Percentiles rank a stretch among this genome's conserved stretches.
Conservation (phyloP, 2,329 filamentous ascomycete species). For the Sclerotinia borealis region DNA sequence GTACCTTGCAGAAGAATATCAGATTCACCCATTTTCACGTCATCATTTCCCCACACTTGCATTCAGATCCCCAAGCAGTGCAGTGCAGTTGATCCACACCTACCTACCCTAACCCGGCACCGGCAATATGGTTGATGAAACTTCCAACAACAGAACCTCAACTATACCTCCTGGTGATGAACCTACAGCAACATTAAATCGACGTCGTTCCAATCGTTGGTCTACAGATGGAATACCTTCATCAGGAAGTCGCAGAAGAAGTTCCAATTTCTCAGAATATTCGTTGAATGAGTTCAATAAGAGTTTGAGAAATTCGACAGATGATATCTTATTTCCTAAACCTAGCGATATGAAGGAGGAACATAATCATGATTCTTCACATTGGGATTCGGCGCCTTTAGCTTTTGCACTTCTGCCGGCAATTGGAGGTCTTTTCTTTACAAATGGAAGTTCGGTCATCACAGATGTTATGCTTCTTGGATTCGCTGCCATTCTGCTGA, state of each 20-base stretch:
- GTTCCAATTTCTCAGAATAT: constrained; percentile 73
- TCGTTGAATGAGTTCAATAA: constrained; percentile 62
- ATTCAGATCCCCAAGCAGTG: neutral
- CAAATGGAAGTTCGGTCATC: constrained; percentile 74
- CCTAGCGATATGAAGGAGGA: constrained; percentile 36
- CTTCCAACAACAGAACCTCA: constrained; percentile 1
- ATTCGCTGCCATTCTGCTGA: constrained; percentile 77
- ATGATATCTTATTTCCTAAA: constrained; percentile 60
- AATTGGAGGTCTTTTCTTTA: constrained; percentile 76
- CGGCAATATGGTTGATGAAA: constrained; percentile 12
- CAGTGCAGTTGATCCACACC: constrained; percentile 3
- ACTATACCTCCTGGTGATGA: constrained; percentile 21
- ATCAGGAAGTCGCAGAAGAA: constrained; percentile 50
- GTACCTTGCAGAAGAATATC: neutral
- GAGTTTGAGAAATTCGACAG: constrained; percentile 59
- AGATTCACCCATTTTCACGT: neutral
- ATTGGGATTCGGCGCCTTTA: constrained; percentile 76
- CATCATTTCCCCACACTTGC: neutral
- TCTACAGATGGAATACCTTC: constrained; percentile 29
- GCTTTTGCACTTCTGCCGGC: constrained; percentile 81
- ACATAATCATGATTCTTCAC: constrained; percentile 49
- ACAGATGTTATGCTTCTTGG: constrained; percentile 79
- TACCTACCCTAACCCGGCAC: neutral
- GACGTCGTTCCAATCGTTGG: constrained; percentile 24
- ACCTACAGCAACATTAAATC: constrained; percentile 16